Percentiles rank a stretch among this genome's conserved stretches.
Evolutionary conservation across 176 grass and related monocot genomes (phyloP).

Genomic region (Oryza nivara): DNA sequence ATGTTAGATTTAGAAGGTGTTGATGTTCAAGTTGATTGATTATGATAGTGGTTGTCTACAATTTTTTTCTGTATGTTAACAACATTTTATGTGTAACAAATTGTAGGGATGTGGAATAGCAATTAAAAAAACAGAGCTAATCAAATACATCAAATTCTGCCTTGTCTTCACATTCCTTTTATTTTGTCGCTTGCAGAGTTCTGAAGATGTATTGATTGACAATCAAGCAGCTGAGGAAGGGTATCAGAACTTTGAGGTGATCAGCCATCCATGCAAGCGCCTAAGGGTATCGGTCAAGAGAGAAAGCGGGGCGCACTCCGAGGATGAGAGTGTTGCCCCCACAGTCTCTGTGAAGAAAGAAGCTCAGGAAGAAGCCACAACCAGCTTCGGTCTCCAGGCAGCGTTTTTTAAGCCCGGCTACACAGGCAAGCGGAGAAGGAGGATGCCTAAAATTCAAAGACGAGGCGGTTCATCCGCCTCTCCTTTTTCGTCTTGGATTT

Average conservation of each 20-base stretch:
- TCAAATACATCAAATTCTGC: conserved; percentile 4
- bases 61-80: background rate
- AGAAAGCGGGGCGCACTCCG: conserved; percentile 49
- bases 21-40: conserved; percentile 19
- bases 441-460: conserved; percentile 60
- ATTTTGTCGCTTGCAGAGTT: conserved; percentile 54
- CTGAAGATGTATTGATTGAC: conserved; percentile 84
- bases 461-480: conserved; percentile 29
- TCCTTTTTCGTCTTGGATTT: conserved; percentile 46
- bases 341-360: conserved; percentile 32
- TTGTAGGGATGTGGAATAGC: conserved; percentile 4
- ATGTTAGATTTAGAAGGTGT: background rate
- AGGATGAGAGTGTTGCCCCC: conserved; percentile 66
- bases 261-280: conserved; percentile 50
- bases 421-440: conserved; percentile 64
- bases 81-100: conserved; percentile 10
- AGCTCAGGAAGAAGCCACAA: conserved; percentile 43
- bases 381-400: conserved; percentile 44
- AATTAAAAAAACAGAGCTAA: background rate
- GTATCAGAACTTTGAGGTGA: conserved; percentile 76
- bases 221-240: conserved; percentile 78
- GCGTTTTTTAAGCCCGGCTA: conserved; percentile 59
- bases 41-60: conserved; percentile 11
- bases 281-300: conserved; percentile 50
- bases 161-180: conserved; percentile 19